Base-by-base conservation (phyloP, 192 early-diverging fungal species). In the Backusella tuberculispora region DNA sequence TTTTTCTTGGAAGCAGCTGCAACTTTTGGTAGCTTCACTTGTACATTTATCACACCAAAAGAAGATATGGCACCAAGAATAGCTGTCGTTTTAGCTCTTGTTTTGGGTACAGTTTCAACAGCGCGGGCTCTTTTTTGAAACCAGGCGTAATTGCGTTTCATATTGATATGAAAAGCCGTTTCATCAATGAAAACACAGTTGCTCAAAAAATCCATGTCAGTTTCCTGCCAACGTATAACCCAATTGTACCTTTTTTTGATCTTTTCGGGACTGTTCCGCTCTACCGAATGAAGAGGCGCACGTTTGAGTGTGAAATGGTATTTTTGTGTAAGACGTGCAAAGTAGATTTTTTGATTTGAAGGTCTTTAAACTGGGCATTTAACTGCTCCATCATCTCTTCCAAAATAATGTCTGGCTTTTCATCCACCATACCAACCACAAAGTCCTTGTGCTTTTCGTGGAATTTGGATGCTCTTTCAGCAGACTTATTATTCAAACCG, bases 141-240 rank as follows among this genome's bases (percentile, higher is more conserved):
- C 63, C 63, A 65, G 5, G 63, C 34, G 14, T 13, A 34, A 15
- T 29, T 17, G 6, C 26, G 26, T 17, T 68, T 68, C 63, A 65
- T 0, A 14, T 65, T 65, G 26, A 65, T 65, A 40, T 65, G 6
- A 15, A 38, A 65, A 13, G 26, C 38, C 1, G 63, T 4, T 65
- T 65, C 63, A 15, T 65, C 63, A 12, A 38, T 65, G 12, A 65
- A 65, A 15, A 65, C 37, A 37, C 63, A 65, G 14, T 65, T 68
- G 38, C 4, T 12, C 6, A 13, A 15, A 40, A 38, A 65, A 15
- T 65, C 29, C 3, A 38, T 40, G 9, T 65, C 24, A 10, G 34
- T 37, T 37, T 40, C 12, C 6, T 15, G 6, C 34, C 34, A 65
- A 34, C 0, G 14, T 26, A 15, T 17, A 5, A 40, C 63, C 63